Base-by-base conservation (phyloP, 2,329 filamentous ascomycete genomes). In the Fusarium sp. region DNA sequence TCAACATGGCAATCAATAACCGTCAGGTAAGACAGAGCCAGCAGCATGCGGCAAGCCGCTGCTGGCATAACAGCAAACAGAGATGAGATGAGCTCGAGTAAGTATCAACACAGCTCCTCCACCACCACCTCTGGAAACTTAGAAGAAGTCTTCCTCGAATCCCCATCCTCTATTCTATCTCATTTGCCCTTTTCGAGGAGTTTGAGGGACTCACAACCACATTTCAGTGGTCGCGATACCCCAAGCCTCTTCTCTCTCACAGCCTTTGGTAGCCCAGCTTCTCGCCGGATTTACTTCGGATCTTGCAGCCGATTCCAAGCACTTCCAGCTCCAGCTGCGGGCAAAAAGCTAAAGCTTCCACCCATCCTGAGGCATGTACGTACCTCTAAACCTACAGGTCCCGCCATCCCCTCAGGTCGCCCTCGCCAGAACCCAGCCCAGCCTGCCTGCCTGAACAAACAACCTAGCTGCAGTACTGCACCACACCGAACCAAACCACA, bases 261-360 rank as follows among this genome's bases (percentile, higher is more conserved):
- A 63, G 50, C 68, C 60, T 72, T 59, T 70, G 63, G 61, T 70
- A 51, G 58, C 58, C 62, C 68, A 68, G 58, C 70, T 62, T 65
- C 57, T 67, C 41, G 38, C 47, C 73, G 73, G 73, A 50, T 69
- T 59, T 73, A 75, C 72, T 65, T 75, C 73, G 73, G 73, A 56
- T 49, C 46, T 28, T 37, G 36, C 53, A 58, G 45, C 65, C 59
- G 60, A 60, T 69, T 36, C 61, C 53, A 71, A 62, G 44, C 45
- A 16, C 2, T 6, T 33, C 28, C 26, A 33, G 28, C 23, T 23
- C 37, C 23, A 26, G 26, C 23, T 59, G 57, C 28, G 47, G 28
- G 52, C 52, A 38, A 53, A 51, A 66, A 30, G 34, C 47, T 18
- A 51, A 36, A 55, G 51, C 56, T 66, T 71, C 23, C 23, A 23